phyloP scores from a whole-genome alignment of 805 yeast species.

The Blastobotrys terrestris region DNA sequence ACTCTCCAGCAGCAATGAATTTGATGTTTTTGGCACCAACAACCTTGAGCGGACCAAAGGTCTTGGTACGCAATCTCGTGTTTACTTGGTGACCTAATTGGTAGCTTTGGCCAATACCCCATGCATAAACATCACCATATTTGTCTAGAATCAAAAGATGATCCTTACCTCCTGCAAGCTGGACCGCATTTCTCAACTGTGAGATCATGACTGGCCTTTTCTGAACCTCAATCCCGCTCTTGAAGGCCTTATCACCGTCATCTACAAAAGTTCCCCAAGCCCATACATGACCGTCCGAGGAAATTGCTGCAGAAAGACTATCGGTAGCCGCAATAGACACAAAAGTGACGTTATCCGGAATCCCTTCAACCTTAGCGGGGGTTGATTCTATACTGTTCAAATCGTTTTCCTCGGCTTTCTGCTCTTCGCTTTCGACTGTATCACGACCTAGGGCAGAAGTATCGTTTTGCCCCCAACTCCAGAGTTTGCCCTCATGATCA shows the following conservation, averaged over 20 bases:
- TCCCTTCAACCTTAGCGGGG: constrained; percentile 70
- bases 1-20: constrained; percentile 87
- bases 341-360: constrained; percentile 47
- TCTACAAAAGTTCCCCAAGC: constrained; percentile 94
- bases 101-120: constrained; percentile 96
- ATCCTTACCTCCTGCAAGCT: constrained; percentile 88
- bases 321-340: constrained; percentile 89
- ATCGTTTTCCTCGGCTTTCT: constrained; percentile 68
- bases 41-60: constrained; percentile 64
- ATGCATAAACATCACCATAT: constrained; percentile 83
- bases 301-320: constrained; percentile 74
- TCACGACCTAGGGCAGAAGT: constrained; percentile 87
- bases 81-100: constrained; percentile 81
- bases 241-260: constrained; percentile 86
- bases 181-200: constrained; percentile 62
- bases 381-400: constrained; percentile 85
- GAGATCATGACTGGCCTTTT: constrained; percentile 57
- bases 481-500: constrained; percentile 67
- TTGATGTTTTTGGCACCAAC: constrained; percentile 71
- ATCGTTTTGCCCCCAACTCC: constrained; percentile 99
- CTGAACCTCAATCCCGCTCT: constrained; percentile 58
- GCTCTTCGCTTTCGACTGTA: constrained; percentile 53
- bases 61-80: constrained; percentile 26
- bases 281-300: constrained; percentile 78
- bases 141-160: constrained; percentile 79